phyloP scores from a whole-genome alignment of 2,329 filamentous ascomycete genomes.

The Cladophialophora yegresii region DNA sequence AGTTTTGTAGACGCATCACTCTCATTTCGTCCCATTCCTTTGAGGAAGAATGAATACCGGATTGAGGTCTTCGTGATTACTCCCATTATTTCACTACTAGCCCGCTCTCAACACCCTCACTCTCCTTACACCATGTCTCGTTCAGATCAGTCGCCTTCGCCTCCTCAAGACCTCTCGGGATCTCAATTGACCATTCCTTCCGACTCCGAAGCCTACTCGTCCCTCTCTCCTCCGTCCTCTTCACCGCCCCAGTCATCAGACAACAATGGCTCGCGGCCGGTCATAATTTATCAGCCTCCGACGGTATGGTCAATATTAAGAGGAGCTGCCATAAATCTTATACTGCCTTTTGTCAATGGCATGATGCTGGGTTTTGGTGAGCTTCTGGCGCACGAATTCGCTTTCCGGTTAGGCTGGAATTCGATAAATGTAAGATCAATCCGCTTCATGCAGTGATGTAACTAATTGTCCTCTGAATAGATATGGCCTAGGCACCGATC shows the following conservation, averaged over 20 bases:
- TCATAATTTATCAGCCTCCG: slow-evolving; percentile 86
- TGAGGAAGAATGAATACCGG: slow-evolving; percentile 21
- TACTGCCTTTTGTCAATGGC: slow-evolving; percentile 94
- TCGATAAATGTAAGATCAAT: slow-evolving; percentile 76
- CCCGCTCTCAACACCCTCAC: slow-evolving; percentile 5
- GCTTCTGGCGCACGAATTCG: slow-evolving; percentile 92
- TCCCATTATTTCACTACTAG: slow-evolving; percentile 4
- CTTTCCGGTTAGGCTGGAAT: slow-evolving; percentile 89
- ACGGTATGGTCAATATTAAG: slow-evolving; percentile 82
- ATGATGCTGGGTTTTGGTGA: slow-evolving; percentile 98
- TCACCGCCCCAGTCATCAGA: slow-evolving; percentile 44
- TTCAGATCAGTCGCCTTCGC: slow-evolving; percentile 33
- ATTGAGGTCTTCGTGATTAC: slow-evolving; percentile 16
- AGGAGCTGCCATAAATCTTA: slow-evolving; percentile 90
- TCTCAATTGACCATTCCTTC: slow-evolving; percentile 47
- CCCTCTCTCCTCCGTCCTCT: slow-evolving; percentile 41
- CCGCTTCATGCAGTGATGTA: background rate
- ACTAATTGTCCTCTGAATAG: slow-evolving; percentile 12
- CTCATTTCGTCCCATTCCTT: slow-evolving; percentile 9
- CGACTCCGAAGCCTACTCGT: slow-evolving; percentile 53
- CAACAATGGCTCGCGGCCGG: slow-evolving; percentile 51
- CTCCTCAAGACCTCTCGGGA: slow-evolving; percentile 36
- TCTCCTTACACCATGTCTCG: slow-evolving; percentile 25
- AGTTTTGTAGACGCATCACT: background rate
- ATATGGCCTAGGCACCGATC: slow-evolving; percentile 33